Evolutionary conservation across 1,284 basidiomycete genomes (phyloP).

Genomic region (Vanrija sp.): DNA sequence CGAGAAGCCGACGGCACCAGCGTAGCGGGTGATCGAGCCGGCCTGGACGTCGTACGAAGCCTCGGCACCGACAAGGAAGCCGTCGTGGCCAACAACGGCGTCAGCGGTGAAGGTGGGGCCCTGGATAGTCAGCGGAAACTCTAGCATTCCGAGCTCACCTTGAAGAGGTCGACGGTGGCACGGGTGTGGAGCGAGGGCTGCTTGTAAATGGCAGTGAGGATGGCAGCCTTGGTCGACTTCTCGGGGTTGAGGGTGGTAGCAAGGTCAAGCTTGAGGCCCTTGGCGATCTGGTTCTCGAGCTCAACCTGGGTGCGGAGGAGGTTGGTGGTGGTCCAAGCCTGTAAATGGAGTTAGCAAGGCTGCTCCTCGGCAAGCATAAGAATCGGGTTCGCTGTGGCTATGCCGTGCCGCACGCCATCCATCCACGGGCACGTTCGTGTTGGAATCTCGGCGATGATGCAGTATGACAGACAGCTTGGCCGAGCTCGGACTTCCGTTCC

Average conservation of each 20-base stretch:
- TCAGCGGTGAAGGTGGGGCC: constrained; percentile 97
- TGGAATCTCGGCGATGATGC: no score
- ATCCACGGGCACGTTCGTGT: background rate
- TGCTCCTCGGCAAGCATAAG: background rate
- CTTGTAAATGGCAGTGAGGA: constrained; percentile 84
- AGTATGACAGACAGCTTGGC: background rate
- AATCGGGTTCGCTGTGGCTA: background rate
- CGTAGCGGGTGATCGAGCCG: constrained; percentile 87
- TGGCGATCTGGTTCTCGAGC: constrained; percentile 96
- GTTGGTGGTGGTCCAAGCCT: constrained; percentile 90
- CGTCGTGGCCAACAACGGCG: constrained; percentile 91
- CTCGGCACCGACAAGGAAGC: constrained; percentile 95
- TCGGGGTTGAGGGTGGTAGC: constrained; percentile 76
- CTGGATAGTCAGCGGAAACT: constrained; percentile 49
- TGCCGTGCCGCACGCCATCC: no score
- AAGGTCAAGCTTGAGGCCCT: constrained; percentile 95
- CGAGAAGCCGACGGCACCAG: constrained; percentile 77
- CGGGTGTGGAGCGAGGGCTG: constrained; percentile 94
- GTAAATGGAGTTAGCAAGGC: constrained; percentile 6
- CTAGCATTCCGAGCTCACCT: constrained; percentile 55
- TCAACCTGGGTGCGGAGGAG: constrained; percentile 83
- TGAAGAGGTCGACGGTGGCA: constrained; percentile 89
- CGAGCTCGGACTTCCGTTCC: background rate
- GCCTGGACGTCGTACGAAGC: constrained; percentile 94
- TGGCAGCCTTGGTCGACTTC: constrained; percentile 68